These are phyloP conservation scores for Achaetomium macrosporum DNA, from an alignment of 2,329 filamentous ascomycete genomes.

Conservation along the genomic window DNA sequence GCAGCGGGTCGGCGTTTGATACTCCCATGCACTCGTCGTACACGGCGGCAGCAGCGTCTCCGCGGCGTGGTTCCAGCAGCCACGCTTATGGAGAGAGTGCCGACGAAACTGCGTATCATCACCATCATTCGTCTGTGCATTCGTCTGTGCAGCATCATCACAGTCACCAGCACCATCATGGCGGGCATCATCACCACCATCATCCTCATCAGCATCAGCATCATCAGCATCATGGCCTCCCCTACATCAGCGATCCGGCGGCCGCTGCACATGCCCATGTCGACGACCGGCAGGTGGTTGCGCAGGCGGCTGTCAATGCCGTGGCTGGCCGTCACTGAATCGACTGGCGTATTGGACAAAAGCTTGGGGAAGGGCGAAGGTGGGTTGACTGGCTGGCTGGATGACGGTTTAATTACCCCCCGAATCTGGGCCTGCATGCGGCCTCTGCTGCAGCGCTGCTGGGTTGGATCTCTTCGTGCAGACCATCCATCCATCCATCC, in stretches of 20 bases:
- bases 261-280: constrained; percentile 1
- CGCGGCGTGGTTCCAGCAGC: constrained; percentile 8
- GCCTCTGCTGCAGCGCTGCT: too few relatives aligned
- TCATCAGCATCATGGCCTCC: background rate
- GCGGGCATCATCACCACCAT: background rate
- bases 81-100: constrained; percentile 8
- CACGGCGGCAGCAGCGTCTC: constrained; percentile 25
- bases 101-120: background rate
- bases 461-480: too few relatives aligned
- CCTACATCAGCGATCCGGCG: background rate
- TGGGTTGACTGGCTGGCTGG: too few relatives aligned
- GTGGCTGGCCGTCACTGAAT: constrained; percentile 19
- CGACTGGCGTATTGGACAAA: too few relatives aligned
- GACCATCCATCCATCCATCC: too few relatives aligned
- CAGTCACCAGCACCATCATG: background rate
- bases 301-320: background rate
- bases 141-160: too few relatives aligned
- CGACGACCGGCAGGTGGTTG: constrained; percentile 6
- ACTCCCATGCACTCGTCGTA: constrained; percentile 24
- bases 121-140: too few relatives aligned
- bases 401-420: too few relatives aligned
- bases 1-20: constrained; percentile 26
- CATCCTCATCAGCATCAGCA: background rate
- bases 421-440: too few relatives aligned
- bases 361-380: too few relatives aligned